Base-by-base conservation (phyloP, 768 basidiomycete species). In the Rhizopogon vulgaris region DNA sequence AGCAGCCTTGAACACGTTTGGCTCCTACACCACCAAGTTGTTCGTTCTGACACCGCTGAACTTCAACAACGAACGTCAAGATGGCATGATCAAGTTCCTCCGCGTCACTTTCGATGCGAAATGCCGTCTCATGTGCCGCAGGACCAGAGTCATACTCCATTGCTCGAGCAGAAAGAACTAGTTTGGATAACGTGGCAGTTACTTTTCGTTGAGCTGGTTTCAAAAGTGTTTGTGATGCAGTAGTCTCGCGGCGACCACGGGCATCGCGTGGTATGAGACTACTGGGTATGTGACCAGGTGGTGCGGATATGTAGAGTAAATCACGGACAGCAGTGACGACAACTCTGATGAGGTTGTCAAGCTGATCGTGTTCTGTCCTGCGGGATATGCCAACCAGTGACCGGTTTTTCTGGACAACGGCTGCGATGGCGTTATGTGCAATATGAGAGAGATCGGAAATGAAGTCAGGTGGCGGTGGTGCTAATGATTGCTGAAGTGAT, bases 91-190 rank as follows among this genome's bases (percentile, higher is more conserved):
- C 86, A 9, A 90, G 75, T 58, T 90, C 88, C 47, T 83, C 78
- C 1, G 87, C 86, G 60, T 90, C 88, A 5, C 80, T 76, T 60
- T 87, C 83, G 54, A 90, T 86, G 37, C 88, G 81, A 56, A 74
- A 78, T 1, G 83, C 73, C 12, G 85, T 86, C 54, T 87, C 83
- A 10, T 75, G 66, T 4, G 81, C 66, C 22, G 80, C 73, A 1
- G 79, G 77, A 14, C 82, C 84, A 0, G 86, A 84, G 60, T 90
- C 85, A 54, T 88, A 90, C 60, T 87, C 83, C 70, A 90, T 85
- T 0, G 94, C 92, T 45, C 95, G 85, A n/a, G 90, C 84, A 7
- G 88, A 90, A 3, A 96, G 79, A 28, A 95, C 89, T 27, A 97
- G 75, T 64, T 94, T 87, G 17, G 90, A 94, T 8, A 95, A 73